Conservation (phyloP, 164 flowering plant species). For the Annona cherimola region DNA sequence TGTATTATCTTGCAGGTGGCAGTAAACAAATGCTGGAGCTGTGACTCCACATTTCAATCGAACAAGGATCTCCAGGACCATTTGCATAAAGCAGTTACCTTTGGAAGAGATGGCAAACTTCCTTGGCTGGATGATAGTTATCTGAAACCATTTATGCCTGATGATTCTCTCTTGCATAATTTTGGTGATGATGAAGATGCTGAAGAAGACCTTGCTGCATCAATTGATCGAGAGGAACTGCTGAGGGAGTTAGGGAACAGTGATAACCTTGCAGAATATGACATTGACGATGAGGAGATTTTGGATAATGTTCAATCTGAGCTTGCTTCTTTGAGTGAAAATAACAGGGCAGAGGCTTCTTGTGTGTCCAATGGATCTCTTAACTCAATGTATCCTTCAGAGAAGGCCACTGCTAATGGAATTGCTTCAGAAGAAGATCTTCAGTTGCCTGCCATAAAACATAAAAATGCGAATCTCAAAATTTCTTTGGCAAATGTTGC, state of each 20-base stretch:
- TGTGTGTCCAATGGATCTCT: slow-evolving; percentile 15
- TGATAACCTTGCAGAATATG: slow-evolving; percentile 22
- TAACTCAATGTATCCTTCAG: slow-evolving; percentile 16
- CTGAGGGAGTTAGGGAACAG: slow-evolving; percentile 21
- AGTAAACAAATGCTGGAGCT: slow-evolving; percentile 64
- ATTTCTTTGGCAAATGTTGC: slow-evolving; percentile 30
- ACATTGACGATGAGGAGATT: slow-evolving; percentile 28
- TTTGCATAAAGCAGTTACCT: slow-evolving; percentile 33
- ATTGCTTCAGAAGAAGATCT: slow-evolving; percentile 3
- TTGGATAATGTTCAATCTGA: slow-evolving; percentile 12
- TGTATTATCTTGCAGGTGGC: slow-evolving; percentile 47
- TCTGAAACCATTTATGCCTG: slow-evolving; percentile 67
- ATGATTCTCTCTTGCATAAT: slow-evolving; percentile 69
- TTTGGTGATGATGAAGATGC: slow-evolving; percentile 68
- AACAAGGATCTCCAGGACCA: slow-evolving; percentile 44
- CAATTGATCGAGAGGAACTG: slow-evolving; percentile 39
- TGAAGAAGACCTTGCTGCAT: slow-evolving; percentile 36
- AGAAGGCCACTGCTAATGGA: slow-evolving; percentile 18
- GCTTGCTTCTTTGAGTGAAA: slow-evolving; percentile 6
- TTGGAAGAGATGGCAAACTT: slow-evolving; percentile 18
- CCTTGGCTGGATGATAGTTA: slow-evolving; percentile 67
- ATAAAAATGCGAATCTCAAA: slow-evolving; percentile 20
- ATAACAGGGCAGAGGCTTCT: slow-evolving; percentile 20
- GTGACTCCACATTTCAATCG: slow-evolving; percentile 32
- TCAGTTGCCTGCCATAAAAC: slow-evolving; percentile 12